Percentiles rank a stretch among this genome's conserved stretches.
These are phyloP conservation scores for Macadamia integrifolia DNA, from an alignment of 164 flowering plant genomes.

Conservation along the genomic window DNA sequence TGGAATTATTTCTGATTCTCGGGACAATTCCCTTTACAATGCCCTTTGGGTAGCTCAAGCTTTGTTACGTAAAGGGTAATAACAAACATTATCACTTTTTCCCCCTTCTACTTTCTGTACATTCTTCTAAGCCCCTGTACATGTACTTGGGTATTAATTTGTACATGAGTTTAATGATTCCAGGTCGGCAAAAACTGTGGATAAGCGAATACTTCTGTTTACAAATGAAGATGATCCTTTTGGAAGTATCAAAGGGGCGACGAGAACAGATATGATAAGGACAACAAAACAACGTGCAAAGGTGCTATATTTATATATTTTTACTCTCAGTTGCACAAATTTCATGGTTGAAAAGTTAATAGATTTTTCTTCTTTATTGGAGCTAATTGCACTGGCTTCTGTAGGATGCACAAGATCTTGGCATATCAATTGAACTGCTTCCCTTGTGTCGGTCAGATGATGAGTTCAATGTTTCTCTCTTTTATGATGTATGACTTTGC, in stretches of 20 bases:
- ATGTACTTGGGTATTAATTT: background rate
- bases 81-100: background rate
- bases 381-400: slow-evolving; percentile 3
- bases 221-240: slow-evolving; percentile 99
- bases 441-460: slow-evolving; percentile 63
- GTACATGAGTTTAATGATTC: slow-evolving; percentile 12
- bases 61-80: slow-evolving; percentile 86
- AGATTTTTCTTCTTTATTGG: background rate
- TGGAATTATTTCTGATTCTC: slow-evolving; percentile 69
- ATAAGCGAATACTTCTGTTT: slow-evolving; percentile 72
- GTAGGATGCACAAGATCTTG: slow-evolving; percentile 96
- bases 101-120: background rate
- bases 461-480: slow-evolving; percentile 56
- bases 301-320: slow-evolving; percentile 32
- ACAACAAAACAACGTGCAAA: slow-evolving; percentile 92
- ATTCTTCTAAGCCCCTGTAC: background rate
- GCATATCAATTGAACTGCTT: slow-evolving; percentile 85
- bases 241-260: slow-evolving; percentile 60
- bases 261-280: slow-evolving; percentile 75
- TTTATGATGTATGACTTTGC: slow-evolving; percentile 63
- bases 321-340: background rate
- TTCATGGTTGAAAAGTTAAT: background rate
- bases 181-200: slow-evolving; percentile 82
- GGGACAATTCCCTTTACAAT: slow-evolving; percentile 87
- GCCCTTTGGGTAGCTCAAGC: slow-evolving; percentile 98